These are phyloP conservation scores for Oryza punctata DNA, from an alignment of 176 grass and related monocot genomes.

Conservation along the genomic window DNA sequence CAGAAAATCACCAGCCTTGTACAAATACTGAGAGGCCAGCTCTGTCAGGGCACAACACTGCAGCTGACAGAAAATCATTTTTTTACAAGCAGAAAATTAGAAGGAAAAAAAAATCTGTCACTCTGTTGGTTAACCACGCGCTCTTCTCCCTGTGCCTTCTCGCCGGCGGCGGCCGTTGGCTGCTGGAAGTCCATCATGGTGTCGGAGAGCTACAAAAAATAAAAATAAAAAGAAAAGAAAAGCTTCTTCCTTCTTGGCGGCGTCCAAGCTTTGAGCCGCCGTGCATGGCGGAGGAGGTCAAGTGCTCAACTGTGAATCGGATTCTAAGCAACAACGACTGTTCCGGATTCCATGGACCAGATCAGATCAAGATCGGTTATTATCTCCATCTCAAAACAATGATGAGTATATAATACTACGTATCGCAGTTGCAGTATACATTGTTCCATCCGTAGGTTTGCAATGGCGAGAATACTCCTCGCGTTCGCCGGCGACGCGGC, in stretches of 20 bases:
- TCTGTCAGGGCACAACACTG: not conserved
- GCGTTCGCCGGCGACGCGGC: not conserved
- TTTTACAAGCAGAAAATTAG: not conserved
- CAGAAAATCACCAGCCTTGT: not conserved
- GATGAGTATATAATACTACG: no score
- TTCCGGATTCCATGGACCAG: no score
- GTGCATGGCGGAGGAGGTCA: no score
- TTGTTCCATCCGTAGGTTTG: not conserved
- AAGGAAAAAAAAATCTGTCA: not conserved
- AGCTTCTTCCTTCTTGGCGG: no score
- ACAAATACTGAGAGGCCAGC: not conserved
- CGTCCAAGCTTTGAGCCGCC: no score
- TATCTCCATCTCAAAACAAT: no score
- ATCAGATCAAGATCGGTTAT: no score
- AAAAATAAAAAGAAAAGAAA: no score
- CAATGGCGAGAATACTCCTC: conserved; percentile 30
- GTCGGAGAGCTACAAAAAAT: not conserved
- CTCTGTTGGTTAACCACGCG: not conserved
- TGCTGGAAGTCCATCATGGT: conserved; percentile 33
- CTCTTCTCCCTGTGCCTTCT: conserved; percentile 18
- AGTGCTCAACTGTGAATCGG: no score
- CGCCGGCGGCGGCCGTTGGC: not conserved
- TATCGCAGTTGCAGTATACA: no score
- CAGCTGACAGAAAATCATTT: no score
- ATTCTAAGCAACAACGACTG: no score